Evolutionary conservation across 805 yeast species (phyloP), one percentile per base, ranked within the genome.

Genomic region (Jamesozyma hellenica): DNA sequence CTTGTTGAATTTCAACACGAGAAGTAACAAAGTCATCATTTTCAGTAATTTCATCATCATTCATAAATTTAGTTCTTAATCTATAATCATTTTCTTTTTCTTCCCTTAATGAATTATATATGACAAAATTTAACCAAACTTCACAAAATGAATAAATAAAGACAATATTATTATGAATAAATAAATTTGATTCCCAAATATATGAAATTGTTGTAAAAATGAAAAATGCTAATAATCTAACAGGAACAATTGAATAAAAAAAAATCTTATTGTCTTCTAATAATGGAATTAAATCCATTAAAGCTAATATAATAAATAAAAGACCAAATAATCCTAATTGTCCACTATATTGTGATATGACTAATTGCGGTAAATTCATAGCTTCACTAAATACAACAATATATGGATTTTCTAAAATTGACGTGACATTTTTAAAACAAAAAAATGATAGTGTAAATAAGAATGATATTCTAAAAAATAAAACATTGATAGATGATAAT

Each of bases 121-220:
- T 67, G 46, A 81, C 61, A 42, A 79, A 75, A 50, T 78, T 75
- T 51, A 76, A 65, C 86, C 88, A 82, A 26, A 80, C 69, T 56
- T 82, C 92, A 45, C 73, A 51, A 45, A 81, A 79, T 25, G 75
- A 57, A 52, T 71, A 79, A 4, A 71, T 62, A 46, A 82, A 79
- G 3, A 79, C 72, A 34, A 75, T 61, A 51, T 75, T 77, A 59
- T 80, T 80, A 52, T 80, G 75, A n/a, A 80, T 42, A 18, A 61
- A 55, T 14, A 52, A 44, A 16, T 68, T 65, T 33, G 63, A 56
- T n/a, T 61, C 60, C 40, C 69, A 68, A 32, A 70, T 39, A 50
- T 75, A 77, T 19, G 77, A 58, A 46, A 67, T 68, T 4, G 67
- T 67, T 7, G 74, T 76, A 28, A 79, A 47, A 0, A 55, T 49